Conservation (phyloP, 257 asterid genomes). For the Solanum ossicruentum region DNA sequence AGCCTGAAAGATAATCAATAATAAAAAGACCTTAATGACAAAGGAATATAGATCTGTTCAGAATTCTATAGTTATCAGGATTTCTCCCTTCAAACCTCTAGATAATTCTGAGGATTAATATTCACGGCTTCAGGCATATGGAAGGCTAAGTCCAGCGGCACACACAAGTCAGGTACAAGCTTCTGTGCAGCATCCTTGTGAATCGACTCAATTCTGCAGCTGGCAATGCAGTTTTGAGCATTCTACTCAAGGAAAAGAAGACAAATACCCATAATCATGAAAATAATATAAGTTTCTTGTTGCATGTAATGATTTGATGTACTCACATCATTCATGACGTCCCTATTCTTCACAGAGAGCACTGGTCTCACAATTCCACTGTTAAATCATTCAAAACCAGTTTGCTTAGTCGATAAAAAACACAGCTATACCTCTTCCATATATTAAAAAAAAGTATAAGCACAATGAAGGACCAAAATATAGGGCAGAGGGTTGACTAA, state of each 20-base stretch:
- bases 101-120: conserved; percentile 64
- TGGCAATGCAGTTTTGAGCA: conserved; percentile 71
- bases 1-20: conserved; percentile 34
- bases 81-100: conserved; percentile 42
- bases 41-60: neutral
- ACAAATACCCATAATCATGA: conserved; percentile 17
- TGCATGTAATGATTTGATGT: neutral
- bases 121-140: conserved; percentile 86
- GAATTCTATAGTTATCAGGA: neutral
- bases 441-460: neutral
- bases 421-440: neutral
- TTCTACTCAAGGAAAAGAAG: conserved; percentile 54
- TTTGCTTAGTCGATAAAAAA: neutral
- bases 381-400: conserved; percentile 8
- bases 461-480: neutral
- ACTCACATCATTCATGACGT: conserved; percentile 60
- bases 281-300: conserved; percentile 3
- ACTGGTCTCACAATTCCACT: conserved; percentile 91
- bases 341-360: conserved; percentile 53
- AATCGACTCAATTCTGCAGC: conserved; percentile 65
- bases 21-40: neutral
- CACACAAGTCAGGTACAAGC: conserved; percentile 51
- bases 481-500: neutral
- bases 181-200: conserved; percentile 49
- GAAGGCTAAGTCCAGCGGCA: conserved; percentile 63